Evolutionary conservation across 2,329 filamentous ascomycete genomes (phyloP).

Genomic region (Nigrograna mackinnonii): DNA sequence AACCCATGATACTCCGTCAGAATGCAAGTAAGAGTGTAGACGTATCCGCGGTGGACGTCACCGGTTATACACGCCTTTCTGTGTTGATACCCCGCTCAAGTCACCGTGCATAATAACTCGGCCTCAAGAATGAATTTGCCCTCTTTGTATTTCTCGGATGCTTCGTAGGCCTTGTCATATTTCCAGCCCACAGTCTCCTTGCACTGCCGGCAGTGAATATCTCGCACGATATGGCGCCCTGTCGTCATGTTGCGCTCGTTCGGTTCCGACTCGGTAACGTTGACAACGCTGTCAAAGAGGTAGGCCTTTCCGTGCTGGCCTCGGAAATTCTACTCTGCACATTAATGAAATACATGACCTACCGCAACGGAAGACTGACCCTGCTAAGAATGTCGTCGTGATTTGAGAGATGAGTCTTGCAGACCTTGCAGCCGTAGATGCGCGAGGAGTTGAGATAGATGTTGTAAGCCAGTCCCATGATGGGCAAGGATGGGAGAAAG

Average conservation of each 20-base stretch:
- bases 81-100: too few species aligned
- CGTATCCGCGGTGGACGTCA: too few species aligned
- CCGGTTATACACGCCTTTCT: too few species aligned
- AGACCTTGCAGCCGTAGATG: conserved; percentile 89
- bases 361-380: conserved; percentile 56
- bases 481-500: background rate
- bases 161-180: conserved; percentile 96
- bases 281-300: conserved; percentile 93
- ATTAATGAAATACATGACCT: background rate
- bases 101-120: conserved; percentile 82
- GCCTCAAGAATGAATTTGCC: conserved; percentile 96
- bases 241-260: conserved; percentile 98
- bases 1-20: too few species aligned
- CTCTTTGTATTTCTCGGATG: conserved; percentile 96
- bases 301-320: conserved; percentile 98
- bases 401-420: conserved; percentile 94
- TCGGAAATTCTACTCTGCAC: conserved; percentile 78
- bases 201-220: conserved; percentile 91
- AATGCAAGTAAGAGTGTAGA: too few species aligned
- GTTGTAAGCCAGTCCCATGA: conserved; percentile 90
- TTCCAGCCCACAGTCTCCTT: conserved; percentile 96
- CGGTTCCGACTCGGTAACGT: conserved; percentile 81
- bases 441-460: conserved; percentile 83
- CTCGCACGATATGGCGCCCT: conserved; percentile 88
- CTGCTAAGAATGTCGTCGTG: conserved; percentile 95